phyloP scores from a whole-genome alignment of 306 rosid species.

The Glycine tomentella region DNA sequence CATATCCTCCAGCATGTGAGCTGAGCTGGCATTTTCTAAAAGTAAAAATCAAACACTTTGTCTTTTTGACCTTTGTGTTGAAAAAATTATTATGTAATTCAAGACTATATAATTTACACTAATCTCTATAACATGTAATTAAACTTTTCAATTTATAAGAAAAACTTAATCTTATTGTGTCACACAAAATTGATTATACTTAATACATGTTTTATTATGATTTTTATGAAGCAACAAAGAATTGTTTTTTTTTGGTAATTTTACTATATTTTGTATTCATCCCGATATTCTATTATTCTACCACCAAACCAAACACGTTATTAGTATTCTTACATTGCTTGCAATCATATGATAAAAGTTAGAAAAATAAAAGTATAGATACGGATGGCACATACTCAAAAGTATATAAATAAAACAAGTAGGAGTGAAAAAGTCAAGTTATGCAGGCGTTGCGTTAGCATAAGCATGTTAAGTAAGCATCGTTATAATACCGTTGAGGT shows the following conservation, averaged over 20 bases:
- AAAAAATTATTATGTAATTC: background rate
- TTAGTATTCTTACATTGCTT: background rate
- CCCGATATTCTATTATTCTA: no score
- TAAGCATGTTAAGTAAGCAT: slow-evolving; percentile 4
- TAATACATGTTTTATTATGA: no score
- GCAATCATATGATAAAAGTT: background rate
- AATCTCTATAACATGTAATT: no score
- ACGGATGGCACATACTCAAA: background rate
- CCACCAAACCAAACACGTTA: no score
- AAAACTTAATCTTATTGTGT: background rate
- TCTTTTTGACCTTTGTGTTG: background rate
- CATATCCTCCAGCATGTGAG: slow-evolving; percentile 41
- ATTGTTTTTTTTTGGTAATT: no score
- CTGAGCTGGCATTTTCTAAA: slow-evolving; percentile 56
- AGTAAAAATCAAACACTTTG: slow-evolving; percentile 30
- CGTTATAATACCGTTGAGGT: slow-evolving; percentile 50
- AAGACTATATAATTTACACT: no score
- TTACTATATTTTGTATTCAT: no score
- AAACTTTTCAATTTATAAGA: background rate
- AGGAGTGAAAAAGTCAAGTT: slow-evolving; percentile 59
- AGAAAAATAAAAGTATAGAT: background rate
- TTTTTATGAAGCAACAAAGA: no score
- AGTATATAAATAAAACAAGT: background rate
- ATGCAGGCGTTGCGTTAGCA: slow-evolving; percentile 58
- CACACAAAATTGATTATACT: background rate